Evolutionary conservation across 345 rosid species (phyloP), one percentile per base, ranked within the genome.

Genomic region (Ceriops tagal): DNA sequence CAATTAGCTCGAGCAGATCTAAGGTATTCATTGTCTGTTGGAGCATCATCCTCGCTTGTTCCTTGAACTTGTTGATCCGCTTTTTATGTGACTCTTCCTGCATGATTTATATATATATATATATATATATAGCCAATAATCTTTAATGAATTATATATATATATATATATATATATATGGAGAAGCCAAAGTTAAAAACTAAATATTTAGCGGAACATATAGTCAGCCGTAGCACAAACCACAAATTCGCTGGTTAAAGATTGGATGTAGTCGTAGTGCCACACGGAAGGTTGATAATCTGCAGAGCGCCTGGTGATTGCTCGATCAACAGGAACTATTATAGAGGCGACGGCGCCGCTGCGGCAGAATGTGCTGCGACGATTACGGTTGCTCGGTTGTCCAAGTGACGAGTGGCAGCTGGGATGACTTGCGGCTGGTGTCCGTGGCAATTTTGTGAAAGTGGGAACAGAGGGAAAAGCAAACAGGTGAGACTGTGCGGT

Each of bases 241-340:
- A 4, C 13, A n/a, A 56, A 75, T 26, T 57, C n/a, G 51, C 18
- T 75, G 3, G 11, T 58, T 3, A 75, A 34, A 15, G 70, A 63
- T 18, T 64, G 78, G 0, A 75, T 47, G 30, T 19, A 75, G 34
- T 75, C 39, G 24, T 63, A 20, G 9, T 51, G 55, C 78, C 78
- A 75, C 20, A 43, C 58, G 11, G 73, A 1, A 58, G 57, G 65
- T 32, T 69, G 28, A 35, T 68, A 68, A 67, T 68, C 34, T 26
- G 65, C 73, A 22, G 73, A 74, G 26, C 77, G 24, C 24, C 73
- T 63, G 2, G 32, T 18, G 5, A 66, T 13, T 8, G 58, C 4
- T 24, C 4, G 27, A 10, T 53, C 58, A 10, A 8, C 24, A n/a
- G 27, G 21, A 53, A 21, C 24, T 21, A 6, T 11, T 8, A 0